Evolutionary conservation across 2,329 filamentous ascomycete species (phyloP).

Genomic region (Cordyceps cateniannulata): DNA sequence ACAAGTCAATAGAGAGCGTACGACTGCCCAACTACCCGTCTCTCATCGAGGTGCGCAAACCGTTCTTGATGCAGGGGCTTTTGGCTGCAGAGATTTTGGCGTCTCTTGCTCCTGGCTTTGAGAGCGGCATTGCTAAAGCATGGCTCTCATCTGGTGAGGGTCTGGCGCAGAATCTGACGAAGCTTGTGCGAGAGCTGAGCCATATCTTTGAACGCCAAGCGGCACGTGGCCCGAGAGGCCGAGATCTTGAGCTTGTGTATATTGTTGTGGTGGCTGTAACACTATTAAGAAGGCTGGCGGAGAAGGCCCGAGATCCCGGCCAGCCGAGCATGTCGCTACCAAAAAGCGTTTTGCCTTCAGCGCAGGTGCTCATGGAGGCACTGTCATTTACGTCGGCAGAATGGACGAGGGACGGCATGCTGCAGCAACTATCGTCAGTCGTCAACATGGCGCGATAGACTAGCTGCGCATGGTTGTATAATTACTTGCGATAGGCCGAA

Average conservation of each 20-base stretch:
- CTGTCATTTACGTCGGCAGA: conserved; percentile 58
- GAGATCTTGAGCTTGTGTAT: conserved; percentile 49
- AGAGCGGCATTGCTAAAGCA: conserved; percentile 62
- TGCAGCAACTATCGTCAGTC: conserved; percentile 61
- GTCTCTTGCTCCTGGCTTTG: conserved; percentile 63
- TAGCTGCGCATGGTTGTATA: conserved; percentile 51
- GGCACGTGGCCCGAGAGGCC: conserved; percentile 28
- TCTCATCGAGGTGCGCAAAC: conserved; percentile 75
- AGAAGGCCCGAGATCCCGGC: conserved; percentile 58
- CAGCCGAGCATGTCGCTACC: conserved; percentile 46
- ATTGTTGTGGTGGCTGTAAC: conserved; percentile 64
- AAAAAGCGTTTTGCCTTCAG: conserved; percentile 56
- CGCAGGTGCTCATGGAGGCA: conserved; percentile 60
- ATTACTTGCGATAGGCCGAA: conserved; percentile 1
- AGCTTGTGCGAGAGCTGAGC: conserved; percentile 67
- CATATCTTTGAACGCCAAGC: conserved; percentile 47
- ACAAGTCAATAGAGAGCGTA: conserved; percentile 45
- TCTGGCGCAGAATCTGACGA: conserved; percentile 73
- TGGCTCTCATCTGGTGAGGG: conserved; percentile 84
- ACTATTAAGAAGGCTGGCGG: conserved; percentile 60
- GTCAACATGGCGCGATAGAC: conserved; percentile 52
- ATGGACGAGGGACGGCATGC: conserved; percentile 57
- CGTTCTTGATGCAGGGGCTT: conserved; percentile 86
- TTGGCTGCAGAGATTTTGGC: conserved; percentile 84
- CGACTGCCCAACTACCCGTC: conserved; percentile 55